These are phyloP conservation scores for Auricularia heimuer DNA, from an alignment of 768 basidiomycete species.

Conservation along the genomic window DNA sequence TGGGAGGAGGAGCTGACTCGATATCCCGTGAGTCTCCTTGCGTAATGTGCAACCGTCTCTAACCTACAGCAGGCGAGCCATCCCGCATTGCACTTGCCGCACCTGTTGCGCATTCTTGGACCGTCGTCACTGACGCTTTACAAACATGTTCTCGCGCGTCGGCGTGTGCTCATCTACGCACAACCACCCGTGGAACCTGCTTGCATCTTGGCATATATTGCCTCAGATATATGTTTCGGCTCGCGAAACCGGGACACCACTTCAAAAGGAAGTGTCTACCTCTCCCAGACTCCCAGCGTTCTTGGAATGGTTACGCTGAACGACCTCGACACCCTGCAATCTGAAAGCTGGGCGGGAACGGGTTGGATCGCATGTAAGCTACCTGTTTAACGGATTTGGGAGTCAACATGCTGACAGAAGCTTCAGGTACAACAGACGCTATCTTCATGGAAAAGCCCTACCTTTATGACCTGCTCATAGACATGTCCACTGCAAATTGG, in stretches of 20 bases:
- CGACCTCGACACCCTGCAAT: constrained; percentile 53
- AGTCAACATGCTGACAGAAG: background rate
- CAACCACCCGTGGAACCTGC: constrained; percentile 72
- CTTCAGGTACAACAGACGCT: constrained; percentile 65
- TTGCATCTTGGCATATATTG: constrained; percentile 52
- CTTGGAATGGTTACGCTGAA: constrained; percentile 73
- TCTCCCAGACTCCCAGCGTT: constrained; percentile 29
- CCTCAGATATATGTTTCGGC: constrained; percentile 51
- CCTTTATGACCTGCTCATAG: constrained; percentile 73
- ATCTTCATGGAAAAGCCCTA: constrained; percentile 74
- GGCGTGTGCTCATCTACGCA: constrained; percentile 70
- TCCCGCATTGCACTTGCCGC: constrained; percentile 64
- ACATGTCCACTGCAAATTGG: constrained; percentile 49
- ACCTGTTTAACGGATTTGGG: background rate
- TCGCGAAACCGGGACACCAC: background rate
- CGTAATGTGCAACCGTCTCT: background rate
- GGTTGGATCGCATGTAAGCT: constrained; percentile 76
- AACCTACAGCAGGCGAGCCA: constrained; percentile 19
- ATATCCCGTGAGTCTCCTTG: constrained; percentile 6
- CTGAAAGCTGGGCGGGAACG: constrained; percentile 45
- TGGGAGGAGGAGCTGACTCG: constrained; percentile 10
- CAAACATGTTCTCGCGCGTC: constrained; percentile 67
- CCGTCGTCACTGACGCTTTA: constrained; percentile 70
- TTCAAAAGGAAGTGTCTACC: background rate
- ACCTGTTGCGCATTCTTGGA: constrained; percentile 66